Evolutionary conservation across 352 stramenopile genomes (phyloP).

Genomic region (Phytophthora capsici): DNA sequence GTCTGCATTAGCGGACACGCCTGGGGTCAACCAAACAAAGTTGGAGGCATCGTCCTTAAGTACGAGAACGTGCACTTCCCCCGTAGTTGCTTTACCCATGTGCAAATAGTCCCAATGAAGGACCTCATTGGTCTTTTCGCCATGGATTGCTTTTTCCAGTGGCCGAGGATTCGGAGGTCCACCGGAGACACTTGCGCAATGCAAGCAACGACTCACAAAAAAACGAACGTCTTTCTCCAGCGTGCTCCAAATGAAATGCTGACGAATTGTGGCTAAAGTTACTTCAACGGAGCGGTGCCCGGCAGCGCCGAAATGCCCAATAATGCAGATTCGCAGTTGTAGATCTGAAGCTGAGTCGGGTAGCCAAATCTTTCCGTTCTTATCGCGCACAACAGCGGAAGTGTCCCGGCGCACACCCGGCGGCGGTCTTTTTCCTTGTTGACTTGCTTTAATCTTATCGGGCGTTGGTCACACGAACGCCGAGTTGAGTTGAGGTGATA

Average conservation of each 20-base stretch:
- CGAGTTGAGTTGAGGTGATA: neutral
- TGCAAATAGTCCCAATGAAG: neutral
- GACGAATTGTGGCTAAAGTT: neutral
- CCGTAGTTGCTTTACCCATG: neutral
- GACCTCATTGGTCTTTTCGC: neutral
- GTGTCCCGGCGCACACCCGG: too few species aligned
- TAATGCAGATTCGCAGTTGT: neutral
- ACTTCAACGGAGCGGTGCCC: neutral
- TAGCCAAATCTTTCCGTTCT: neutral
- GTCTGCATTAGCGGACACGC: neutral
- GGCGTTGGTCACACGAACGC: constrained; percentile 1
- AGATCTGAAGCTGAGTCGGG: neutral
- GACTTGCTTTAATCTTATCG: neutral
- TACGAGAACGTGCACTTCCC: neutral
- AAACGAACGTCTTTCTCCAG: neutral
- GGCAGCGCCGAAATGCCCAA: neutral
- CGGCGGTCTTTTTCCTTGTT: neutral
- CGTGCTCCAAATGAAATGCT: neutral
- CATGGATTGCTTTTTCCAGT: neutral
- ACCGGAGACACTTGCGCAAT: neutral
- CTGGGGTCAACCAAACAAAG: neutral
- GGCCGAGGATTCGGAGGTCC: neutral
- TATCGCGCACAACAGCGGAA: neutral
- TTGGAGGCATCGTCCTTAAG: neutral
- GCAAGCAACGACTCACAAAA: neutral